These are phyloP conservation scores for Cenococcum geophilum DNA, from an alignment of 495 filamentous ascomycete species.

Conservation along the genomic window DNA sequence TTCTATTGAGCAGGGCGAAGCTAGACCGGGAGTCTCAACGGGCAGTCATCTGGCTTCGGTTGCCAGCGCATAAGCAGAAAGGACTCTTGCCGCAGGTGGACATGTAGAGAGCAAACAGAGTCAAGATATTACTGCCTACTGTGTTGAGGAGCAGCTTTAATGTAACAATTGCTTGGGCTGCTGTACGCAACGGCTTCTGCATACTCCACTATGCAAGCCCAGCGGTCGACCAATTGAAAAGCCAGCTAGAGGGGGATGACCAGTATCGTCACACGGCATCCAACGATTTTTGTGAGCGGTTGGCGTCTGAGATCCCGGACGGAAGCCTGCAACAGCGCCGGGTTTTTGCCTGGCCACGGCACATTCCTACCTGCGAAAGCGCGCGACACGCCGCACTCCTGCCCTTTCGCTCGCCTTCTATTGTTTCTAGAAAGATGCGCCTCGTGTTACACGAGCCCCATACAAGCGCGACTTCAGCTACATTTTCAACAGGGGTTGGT, in stretches of 20 bases:
- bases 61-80: slow-evolving; percentile 15
- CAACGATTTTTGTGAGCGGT: not conserved
- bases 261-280: slow-evolving; percentile 1
- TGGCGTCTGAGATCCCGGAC: not conserved
- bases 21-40: slow-evolving; percentile 17
- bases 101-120: slow-evolving; percentile 18
- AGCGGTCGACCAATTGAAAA: not conserved
- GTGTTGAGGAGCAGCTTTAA: not conserved
- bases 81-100: slow-evolving; percentile 7
- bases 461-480: not conserved
- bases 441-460: slow-evolving; percentile 1
- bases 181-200: slow-evolving; percentile 1
- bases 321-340: not conserved
- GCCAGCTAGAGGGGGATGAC: slow-evolving; percentile 2
- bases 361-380: not conserved
- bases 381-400: not conserved
- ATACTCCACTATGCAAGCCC: not conserved
- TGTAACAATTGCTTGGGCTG: slow-evolving; percentile 6
- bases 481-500: not conserved
- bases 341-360: not conserved
- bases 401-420: not conserved
- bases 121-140: slow-evolving; percentile 3
- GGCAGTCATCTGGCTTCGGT: slow-evolving; percentile 27
- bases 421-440: not conserved
- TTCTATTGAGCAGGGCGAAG: slow-evolving; percentile 12